Evolutionary conservation across 1,284 basidiomycete genomes (phyloP).

Genomic region (Ceratobasidium sp.): DNA sequence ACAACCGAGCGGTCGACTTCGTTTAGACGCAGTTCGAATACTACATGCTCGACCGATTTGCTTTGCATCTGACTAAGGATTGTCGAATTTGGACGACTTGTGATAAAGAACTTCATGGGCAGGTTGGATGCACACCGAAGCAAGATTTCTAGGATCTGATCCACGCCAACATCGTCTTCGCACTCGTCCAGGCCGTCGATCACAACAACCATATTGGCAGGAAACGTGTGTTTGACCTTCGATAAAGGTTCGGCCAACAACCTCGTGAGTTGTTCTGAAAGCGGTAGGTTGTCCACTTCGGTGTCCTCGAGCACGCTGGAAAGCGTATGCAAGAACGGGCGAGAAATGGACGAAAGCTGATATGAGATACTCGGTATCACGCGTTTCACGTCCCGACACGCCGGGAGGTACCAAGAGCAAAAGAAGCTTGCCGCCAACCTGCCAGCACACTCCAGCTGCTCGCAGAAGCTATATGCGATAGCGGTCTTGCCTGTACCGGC

Average conservation of each 20-base stretch:
- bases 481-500: neutral
- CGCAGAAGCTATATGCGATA: constrained; percentile 5
- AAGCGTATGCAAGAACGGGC: neutral
- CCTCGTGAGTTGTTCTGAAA: neutral
- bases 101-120: constrained; percentile 11
- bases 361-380: neutral
- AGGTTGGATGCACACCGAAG: neutral
- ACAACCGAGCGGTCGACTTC: constrained; percentile 42
- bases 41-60: neutral
- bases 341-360: constrained; percentile 7
- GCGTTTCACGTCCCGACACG: neutral
- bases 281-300: neutral
- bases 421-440: neutral
- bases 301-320: neutral
- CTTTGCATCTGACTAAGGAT: neutral
- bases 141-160: neutral
- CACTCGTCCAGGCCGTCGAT: constrained; percentile 37
- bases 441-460: neutral
- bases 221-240: neutral
- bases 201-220: constrained; percentile 1
- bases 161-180: neutral
- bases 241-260: neutral
- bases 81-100: neutral
- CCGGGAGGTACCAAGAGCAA: too few species aligned
- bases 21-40: constrained; percentile 20